phyloP scores from a whole-genome alignment of 2,329 filamentous ascomycete species.

The Stachybotrys chlorohalonatus region DNA sequence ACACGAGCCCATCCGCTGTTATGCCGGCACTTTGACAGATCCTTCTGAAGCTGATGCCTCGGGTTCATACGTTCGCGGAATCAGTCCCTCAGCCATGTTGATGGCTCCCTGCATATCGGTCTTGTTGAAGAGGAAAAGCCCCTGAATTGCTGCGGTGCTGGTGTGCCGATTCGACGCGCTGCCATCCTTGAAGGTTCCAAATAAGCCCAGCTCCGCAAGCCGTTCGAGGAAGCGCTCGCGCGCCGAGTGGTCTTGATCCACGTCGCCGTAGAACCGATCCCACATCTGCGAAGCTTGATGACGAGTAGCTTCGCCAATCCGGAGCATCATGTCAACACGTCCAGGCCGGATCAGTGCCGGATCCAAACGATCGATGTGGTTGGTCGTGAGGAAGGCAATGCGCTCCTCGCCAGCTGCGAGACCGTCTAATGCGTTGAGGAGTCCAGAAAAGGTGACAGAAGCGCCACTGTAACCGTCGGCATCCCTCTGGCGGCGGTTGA shows the following conservation, averaged over 20 bases:
- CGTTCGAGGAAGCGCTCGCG: slow-evolving; percentile 61
- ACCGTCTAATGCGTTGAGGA: slow-evolving; percentile 80
- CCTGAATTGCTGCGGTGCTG: slow-evolving; percentile 88
- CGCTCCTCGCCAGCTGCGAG: slow-evolving; percentile 92
- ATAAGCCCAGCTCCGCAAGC: slow-evolving; percentile 61
- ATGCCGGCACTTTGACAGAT: slow-evolving; percentile 31
- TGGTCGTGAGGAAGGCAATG: slow-evolving; percentile 89
- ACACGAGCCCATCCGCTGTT: slow-evolving; percentile 3
- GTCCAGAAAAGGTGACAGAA: slow-evolving; percentile 87
- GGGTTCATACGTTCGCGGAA: slow-evolving; percentile 47
- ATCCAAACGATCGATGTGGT: slow-evolving; percentile 84
- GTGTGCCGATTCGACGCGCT: slow-evolving; percentile 44
- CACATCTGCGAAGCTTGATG: slow-evolving; percentile 83
- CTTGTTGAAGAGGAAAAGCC: slow-evolving; percentile 93
- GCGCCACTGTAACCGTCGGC: slow-evolving; percentile 77
- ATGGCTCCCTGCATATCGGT: slow-evolving; percentile 82
- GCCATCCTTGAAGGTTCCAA: slow-evolving; percentile 46
- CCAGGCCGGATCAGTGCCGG: slow-evolving; percentile 85
- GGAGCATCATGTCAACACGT: slow-evolving; percentile 85
- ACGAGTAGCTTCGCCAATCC: slow-evolving; percentile 77
- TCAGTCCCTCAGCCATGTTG: slow-evolving; percentile 60
- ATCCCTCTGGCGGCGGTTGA: slow-evolving; percentile 68
- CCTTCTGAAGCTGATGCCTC: slow-evolving; percentile 27
- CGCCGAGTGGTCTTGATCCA: slow-evolving; percentile 55
- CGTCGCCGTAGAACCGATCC: slow-evolving; percentile 88